phyloP scores from a whole-genome alignment of 768 basidiomycete genomes.

The Phaeotremella skinneri region DNA sequence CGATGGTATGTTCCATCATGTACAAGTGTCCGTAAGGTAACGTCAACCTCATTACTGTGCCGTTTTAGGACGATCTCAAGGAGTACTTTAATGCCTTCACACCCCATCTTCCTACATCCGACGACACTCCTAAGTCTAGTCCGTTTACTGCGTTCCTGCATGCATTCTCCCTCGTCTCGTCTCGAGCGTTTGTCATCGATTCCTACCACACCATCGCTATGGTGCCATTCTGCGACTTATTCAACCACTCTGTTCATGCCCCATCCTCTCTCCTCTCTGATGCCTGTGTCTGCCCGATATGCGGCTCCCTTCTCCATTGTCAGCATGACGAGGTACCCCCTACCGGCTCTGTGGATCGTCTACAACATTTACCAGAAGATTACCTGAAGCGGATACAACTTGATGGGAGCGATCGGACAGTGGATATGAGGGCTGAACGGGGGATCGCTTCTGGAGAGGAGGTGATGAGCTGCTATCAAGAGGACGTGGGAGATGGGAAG shows the following conservation, averaged over 20 bases:
- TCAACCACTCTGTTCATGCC: conserved; percentile 31
- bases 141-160: conserved; percentile 35
- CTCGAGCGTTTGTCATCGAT: conserved; percentile 79
- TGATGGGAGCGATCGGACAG: conserved; percentile 20
- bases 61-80: conserved; percentile 9
- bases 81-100: conserved; percentile 7
- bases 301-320: conserved; percentile 35
- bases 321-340: conserved; percentile 17
- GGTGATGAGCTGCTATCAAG: conserved; percentile 36
- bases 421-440: conserved; percentile 31
- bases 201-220: conserved; percentile 74
- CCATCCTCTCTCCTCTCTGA: conserved; percentile 35
- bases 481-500: conserved; percentile 28
- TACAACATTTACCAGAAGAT: conserved; percentile 8
- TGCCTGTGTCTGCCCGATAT: conserved; percentile 37
- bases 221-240: conserved; percentile 78
- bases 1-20: conserved; percentile 5
- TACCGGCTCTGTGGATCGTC: background rate
- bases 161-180: conserved; percentile 69
- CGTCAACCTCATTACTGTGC: too few relatives aligned
- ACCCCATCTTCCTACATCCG: conserved; percentile 14
- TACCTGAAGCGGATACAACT: conserved; percentile 5
- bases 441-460: conserved; percentile 23
- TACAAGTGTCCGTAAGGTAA: background rate
- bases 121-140: conserved; percentile 6